phyloP scores from a whole-genome alignment of 163 green algal genomes.

The Prototheca cutis region DNA sequence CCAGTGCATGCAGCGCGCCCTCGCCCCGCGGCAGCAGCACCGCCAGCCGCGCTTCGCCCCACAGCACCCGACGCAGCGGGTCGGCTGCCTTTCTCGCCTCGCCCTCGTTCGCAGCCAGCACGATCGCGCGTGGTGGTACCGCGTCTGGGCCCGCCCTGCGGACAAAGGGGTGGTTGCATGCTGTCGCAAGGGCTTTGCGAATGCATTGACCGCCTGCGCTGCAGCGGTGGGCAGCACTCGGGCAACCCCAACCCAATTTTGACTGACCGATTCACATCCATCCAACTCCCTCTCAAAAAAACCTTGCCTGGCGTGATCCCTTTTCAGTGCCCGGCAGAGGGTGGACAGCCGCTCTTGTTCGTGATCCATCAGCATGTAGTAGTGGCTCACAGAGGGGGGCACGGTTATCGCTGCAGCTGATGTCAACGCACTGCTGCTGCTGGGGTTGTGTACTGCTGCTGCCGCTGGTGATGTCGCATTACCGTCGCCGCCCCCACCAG shows the following conservation, averaged over 20 bases:
- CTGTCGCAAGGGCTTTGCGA: too few species aligned
- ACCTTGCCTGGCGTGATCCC: not conserved
- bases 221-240: not conserved
- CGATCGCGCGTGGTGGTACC: conserved; percentile 41
- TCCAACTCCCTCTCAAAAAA: too few species aligned
- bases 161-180: too few species aligned
- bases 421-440: not conserved
- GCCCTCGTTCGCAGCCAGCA: conserved; percentile 44
- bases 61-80: conserved; percentile 58
- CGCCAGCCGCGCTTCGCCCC: conserved; percentile 59
- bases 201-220: too few species aligned
- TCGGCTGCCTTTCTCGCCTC: conserved; percentile 34
- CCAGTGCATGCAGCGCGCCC: conserved; percentile 42
- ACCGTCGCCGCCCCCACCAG: too few species aligned
- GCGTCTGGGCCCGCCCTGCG: conserved; percentile 29
- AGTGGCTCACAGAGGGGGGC: not conserved
- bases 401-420: not conserved
- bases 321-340: not conserved
- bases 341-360: not conserved
- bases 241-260: not conserved
- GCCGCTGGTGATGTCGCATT: too few species aligned
- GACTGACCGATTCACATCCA: not conserved
- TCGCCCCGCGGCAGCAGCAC: conserved; percentile 62
- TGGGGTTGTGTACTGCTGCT: too few species aligned
- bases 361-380: not conserved